Evolutionary conservation across 495 filamentous ascomycete genomes (phyloP).

Genomic region (Aspergillus carlsbadensis): DNA sequence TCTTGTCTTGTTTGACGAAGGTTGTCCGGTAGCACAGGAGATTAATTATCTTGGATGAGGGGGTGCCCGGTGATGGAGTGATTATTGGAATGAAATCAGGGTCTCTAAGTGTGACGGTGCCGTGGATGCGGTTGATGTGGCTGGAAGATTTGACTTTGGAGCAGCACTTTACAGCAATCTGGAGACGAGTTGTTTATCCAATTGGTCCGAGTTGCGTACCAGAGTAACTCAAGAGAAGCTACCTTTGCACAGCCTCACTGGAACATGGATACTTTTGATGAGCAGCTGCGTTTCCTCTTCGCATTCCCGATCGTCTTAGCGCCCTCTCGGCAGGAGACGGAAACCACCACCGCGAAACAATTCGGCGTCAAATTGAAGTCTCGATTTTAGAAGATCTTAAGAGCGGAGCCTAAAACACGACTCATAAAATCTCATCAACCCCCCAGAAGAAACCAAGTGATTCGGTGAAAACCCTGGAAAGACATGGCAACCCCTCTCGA

Average conservation of each 20-base stretch:
- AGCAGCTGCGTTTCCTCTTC: too few species aligned
- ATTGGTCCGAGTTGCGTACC: not conserved
- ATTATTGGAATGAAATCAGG: not conserved
- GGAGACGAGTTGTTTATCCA: not conserved
- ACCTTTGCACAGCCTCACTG: conserved; percentile 5
- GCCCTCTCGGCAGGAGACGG: too few species aligned
- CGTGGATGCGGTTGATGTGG: conserved; percentile 1
- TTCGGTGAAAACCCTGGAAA: too few species aligned
- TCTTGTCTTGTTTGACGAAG: not conserved
- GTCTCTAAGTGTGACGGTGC: not conserved
- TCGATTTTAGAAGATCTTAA: too few species aligned
- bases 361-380: too few species aligned
- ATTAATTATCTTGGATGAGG: not conserved
- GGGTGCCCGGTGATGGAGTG: too few species aligned
- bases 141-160: not conserved
- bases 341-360: too few species aligned
- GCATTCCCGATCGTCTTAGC: not conserved
- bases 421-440: too few species aligned
- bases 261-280: not conserved
- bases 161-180: not conserved
- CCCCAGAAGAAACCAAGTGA: too few species aligned
- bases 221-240: not conserved
- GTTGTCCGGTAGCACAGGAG: not conserved
- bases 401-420: too few species aligned
- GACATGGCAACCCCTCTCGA: not conserved